Evolutionary conservation across 2,329 filamentous ascomycete genomes (phyloP), one percentile per base, ranked within the genome.

Genomic region (Chaetomium sp.): DNA sequence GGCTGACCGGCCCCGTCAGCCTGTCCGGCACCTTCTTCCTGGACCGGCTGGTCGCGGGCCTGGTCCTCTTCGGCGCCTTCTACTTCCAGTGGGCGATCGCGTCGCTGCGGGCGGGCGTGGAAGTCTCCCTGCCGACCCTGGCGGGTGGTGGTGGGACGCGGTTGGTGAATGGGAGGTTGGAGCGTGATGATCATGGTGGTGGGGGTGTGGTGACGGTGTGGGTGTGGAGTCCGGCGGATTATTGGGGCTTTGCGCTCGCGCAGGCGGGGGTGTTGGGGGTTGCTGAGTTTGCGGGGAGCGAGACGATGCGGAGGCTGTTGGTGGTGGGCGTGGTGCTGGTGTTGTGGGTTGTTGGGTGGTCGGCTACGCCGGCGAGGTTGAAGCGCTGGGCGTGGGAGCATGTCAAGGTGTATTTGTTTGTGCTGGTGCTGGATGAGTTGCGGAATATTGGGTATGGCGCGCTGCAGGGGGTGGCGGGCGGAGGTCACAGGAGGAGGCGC

Each of bases 1-100:
- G 66, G 66, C 54, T 61, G 13, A 56, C 62, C 1, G 60, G 63
- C 50, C 57, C 62, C 38, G 13, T 60, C 54, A 5, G 12, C 10
- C 25, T 65, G 2, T 53, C 49, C 5, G 67, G 67, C 8, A 63
- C 58, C 7, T 67, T 54, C 49, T 42, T 68, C 12, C 50, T 67
- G 33, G 67, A 68, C 62, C 56, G 60, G 2, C 47, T 68, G 5
- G 35, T 67, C 29, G 62, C 64, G 19, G 67, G 67, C 4, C 31
- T 68, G 12, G 25, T 67, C 8, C 62, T 68, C 13, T 63, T 67
- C 54, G 56, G 58, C 31, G 58, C 64, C 29, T 68, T 60, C 31
- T 68, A 67, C 53, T 68, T 68, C 62, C 67, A 68, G 27, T 66
- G 62, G 62, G 42, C 59, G 16, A 63, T 68, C 60, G 67, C 67